Conservation (phyloP, 2,329 filamentous ascomycete species). For the Cytospora mali region DNA sequence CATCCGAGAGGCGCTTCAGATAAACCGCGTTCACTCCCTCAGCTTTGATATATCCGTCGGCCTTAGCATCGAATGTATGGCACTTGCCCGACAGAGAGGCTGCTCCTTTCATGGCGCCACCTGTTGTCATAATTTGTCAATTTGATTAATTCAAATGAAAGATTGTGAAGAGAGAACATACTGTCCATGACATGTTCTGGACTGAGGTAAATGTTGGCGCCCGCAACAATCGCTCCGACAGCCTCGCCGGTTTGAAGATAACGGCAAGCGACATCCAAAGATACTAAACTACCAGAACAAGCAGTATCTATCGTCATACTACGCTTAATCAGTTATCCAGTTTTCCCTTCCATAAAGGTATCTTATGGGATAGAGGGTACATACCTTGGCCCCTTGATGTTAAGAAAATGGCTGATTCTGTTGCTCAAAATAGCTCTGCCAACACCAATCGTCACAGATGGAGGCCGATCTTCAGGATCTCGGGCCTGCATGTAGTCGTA, state of each 20-base stretch:
- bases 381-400: slow-evolving; percentile 40
- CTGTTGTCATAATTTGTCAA: too few species aligned
- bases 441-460: slow-evolving; percentile 36
- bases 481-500: not conserved
- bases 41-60: slow-evolving; percentile 53
- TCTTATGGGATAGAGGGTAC: too few species aligned
- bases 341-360: too few species aligned
- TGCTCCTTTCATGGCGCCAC: slow-evolving; percentile 40
- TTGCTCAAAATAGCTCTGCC: slow-evolving; percentile 41
- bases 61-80: slow-evolving; percentile 45
- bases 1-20: slow-evolving; percentile 50
- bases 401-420: slow-evolving; percentile 43
- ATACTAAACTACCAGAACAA: slow-evolving; percentile 50
- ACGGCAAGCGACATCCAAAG: slow-evolving; percentile 47
- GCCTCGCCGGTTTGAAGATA: slow-evolving; percentile 44
- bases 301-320: slow-evolving; percentile 54
- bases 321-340: too few species aligned
- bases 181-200: slow-evolving; percentile 41
- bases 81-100: slow-evolving; percentile 39
- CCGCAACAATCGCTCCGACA: slow-evolving; percentile 44
- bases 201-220: slow-evolving; percentile 46
- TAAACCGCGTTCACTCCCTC: slow-evolving; percentile 50
- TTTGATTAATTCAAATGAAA: too few species aligned
- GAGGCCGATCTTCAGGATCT: slow-evolving; percentile 10
- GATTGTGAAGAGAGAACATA: too few species aligned